These are phyloP conservation scores for Daphne laureola DNA, from an alignment of 441 rosid genomes.

Conservation along the genomic window DNA sequence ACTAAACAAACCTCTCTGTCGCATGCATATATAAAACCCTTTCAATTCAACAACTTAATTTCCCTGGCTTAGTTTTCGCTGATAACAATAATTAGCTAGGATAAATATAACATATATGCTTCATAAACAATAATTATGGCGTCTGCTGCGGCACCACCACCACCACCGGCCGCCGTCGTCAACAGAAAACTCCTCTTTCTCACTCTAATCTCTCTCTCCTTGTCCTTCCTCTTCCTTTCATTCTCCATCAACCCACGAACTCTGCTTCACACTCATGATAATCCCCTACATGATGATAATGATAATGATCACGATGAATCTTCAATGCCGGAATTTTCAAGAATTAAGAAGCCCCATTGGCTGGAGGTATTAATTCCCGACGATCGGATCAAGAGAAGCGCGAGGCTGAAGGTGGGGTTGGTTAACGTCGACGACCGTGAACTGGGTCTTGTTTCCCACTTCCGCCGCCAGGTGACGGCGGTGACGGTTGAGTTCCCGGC, in stretches of 20 bases:
- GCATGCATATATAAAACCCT: too few relatives aligned
- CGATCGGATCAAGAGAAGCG: conserved; percentile 15
- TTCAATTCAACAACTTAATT: too few relatives aligned
- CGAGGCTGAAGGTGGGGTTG: conserved; percentile 47
- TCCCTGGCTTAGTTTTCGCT: too few relatives aligned
- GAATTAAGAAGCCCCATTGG: conserved; percentile 28
- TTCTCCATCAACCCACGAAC: conserved; percentile 23
- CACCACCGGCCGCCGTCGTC: conserved; percentile 8
- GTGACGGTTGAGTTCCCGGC: conserved; percentile 33
- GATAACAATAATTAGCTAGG: too few relatives aligned
- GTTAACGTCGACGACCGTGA: conserved; percentile 30
- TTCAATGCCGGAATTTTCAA: not conserved
- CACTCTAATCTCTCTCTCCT: conserved; percentile 29
- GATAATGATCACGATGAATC: too few relatives aligned
- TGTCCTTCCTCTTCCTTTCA: conserved; percentile 25
- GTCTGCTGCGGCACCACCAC: too few relatives aligned
- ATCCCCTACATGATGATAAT: too few relatives aligned
- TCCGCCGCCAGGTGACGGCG: conserved; percentile 15
- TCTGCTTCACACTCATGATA: too few relatives aligned
- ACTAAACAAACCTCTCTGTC: too few relatives aligned
- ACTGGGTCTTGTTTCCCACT: conserved; percentile 5
- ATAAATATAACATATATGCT: too few relatives aligned
- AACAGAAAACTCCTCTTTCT: conserved; percentile 26
- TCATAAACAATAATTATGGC: too few relatives aligned
- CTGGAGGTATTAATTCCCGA: conserved; percentile 19